Evolutionary conservation across 768 basidiomycete species (phyloP), one percentile per base, ranked within the genome.

Genomic region (Leccinum variicolor): DNA sequence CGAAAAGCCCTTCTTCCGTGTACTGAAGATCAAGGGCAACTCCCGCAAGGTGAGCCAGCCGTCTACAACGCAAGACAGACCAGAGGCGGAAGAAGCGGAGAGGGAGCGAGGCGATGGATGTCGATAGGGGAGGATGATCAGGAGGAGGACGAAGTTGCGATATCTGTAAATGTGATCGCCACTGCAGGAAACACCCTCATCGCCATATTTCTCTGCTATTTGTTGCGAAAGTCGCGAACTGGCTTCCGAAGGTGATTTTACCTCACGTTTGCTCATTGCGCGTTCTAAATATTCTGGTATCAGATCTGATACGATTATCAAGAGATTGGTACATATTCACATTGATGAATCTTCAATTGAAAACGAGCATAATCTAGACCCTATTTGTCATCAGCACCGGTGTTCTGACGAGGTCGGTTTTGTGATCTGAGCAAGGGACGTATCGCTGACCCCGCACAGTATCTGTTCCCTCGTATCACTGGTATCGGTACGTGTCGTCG

Each of bases 381-480:
- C 21, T 84, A n/a, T 85, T 82, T 65, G 77, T 78, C 41, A 74
- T 84, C 54, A 83, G 82, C 53, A 73, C 68, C 2, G 66, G 70
- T 50, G 66, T 73, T 14, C 50, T 72, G 47, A 73, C 72, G 11
- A 79, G 68, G 68, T 67, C 10, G 11, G 68, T 58, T 23, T 53
- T 6, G n/a, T 47, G 26, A 29, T 50, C 36, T n/a, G 33, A 36
- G 19, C 5, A 29, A 7, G 6, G 7, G 13, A 17, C 10, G 3
- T 41, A 29, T 61, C 39, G 29, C 34, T 69, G 48, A 69, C 49
- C 14, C 10, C n/a, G 1, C 7, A 31, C 48, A 69, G 83, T 59
- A 48, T 83, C 1, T 84, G 81, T 58, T 84, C 84, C 2, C 68
- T 84, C 33, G 77, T 76, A 50, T 84, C 84, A 17, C 70, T 86